These are phyloP conservation scores for Corymbia calophylla DNA, from an alignment of 441 rosid species.

Conservation along the genomic window DNA sequence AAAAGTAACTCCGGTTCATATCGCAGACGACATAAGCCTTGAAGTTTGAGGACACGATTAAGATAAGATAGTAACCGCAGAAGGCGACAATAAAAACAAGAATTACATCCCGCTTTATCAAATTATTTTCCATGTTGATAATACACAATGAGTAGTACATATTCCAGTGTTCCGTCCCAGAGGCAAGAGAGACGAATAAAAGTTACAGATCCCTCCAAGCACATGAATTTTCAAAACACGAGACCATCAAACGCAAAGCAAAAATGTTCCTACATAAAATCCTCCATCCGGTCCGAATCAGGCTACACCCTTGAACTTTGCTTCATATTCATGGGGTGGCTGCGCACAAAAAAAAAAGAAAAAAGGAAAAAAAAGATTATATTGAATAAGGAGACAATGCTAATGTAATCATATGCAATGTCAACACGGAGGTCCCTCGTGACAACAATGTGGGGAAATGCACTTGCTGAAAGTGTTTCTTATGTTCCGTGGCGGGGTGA, in stretches of 20 bases:
- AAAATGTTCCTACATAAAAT: not conserved
- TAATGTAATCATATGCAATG: not conserved
- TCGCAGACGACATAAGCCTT: not conserved
- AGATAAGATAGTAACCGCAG: not conserved
- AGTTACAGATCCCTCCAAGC: not conserved
- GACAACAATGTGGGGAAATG: not conserved
- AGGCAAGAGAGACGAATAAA: not conserved
- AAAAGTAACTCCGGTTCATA: not conserved
- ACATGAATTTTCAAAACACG: not conserved
- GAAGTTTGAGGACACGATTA: not conserved
- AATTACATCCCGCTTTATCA: not conserved
- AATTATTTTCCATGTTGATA: not conserved
- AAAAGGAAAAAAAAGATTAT: not conserved
- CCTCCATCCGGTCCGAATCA: not conserved
- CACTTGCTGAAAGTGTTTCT: not conserved
- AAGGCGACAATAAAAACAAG: not conserved
- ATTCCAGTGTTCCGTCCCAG: not conserved
- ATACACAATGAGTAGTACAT: not conserved
- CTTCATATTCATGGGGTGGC: conserved; percentile 67
- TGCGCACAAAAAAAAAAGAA: conserved; percentile 13
- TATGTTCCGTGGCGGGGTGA: not conserved
- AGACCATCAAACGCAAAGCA: not conserved
- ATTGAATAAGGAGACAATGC: not conserved
- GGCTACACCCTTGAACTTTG: conserved; percentile 39
- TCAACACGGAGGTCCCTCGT: not conserved